phyloP scores from a whole-genome alignment of 305 asterid species.

The Fraxinus velutina region DNA sequence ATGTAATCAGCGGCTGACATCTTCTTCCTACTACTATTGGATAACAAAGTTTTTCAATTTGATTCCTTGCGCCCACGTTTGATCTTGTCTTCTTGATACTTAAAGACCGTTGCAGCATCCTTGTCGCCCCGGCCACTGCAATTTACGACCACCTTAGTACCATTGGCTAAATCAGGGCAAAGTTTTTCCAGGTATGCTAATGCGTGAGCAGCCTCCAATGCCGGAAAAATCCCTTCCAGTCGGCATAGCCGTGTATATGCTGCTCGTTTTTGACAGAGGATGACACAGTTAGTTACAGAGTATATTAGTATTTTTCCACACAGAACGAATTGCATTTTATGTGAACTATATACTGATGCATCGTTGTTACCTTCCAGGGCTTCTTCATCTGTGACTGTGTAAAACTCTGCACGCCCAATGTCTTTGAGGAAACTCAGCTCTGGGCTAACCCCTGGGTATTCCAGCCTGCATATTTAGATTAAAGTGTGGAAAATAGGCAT shows the following conservation, averaged over 20 bases:
- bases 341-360: neutral
- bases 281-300: neutral
- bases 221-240: constrained; percentile 6
- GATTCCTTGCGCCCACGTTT: neutral
- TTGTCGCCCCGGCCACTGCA: constrained; percentile 2
- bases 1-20: neutral
- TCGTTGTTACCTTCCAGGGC: constrained; percentile 54
- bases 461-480: constrained; percentile 41
- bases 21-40: neutral
- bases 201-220: constrained; percentile 7
- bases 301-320: neutral
- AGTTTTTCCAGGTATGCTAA: constrained; percentile 2
- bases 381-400: constrained; percentile 54
- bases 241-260: neutral
- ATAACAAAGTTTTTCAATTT: neutral
- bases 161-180: neutral
- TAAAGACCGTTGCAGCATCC: neutral
- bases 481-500: neutral
- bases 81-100: neutral
- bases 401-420: constrained; percentile 58
- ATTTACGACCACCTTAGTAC: neutral
- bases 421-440: constrained; percentile 77
- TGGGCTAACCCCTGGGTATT: constrained; percentile 78
- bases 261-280: neutral
- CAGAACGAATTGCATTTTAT: neutral